Evolutionary conservation across 2,329 filamentous ascomycete genomes (phyloP).

Genomic region (Xylariaceae sp.): DNA sequence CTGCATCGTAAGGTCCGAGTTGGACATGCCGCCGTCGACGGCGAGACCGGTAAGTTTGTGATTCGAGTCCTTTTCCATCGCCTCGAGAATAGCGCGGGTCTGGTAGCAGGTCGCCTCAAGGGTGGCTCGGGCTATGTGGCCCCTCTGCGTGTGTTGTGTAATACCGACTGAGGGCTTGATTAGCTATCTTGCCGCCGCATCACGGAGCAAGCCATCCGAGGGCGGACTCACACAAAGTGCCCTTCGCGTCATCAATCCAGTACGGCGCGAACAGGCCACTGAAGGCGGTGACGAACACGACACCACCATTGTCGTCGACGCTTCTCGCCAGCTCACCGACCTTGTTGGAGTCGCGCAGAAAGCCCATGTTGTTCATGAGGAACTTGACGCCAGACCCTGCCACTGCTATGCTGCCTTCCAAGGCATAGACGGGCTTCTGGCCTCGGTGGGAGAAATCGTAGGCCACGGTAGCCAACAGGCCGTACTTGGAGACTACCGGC

Average conservation of each 20-base stretch:
- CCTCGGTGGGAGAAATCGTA: constrained; percentile 63
- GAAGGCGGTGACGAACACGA: constrained; percentile 84
- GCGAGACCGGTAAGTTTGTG: constrained; percentile 67
- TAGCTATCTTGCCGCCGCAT: not conserved
- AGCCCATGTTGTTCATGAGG: constrained; percentile 55
- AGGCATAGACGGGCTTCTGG: constrained; percentile 61
- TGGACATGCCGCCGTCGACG: constrained; percentile 85
- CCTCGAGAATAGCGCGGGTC: constrained; percentile 83
- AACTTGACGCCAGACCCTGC: constrained; percentile 77
- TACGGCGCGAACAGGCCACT: constrained; percentile 87
- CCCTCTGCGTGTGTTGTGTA: constrained; percentile 75
- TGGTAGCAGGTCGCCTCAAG: constrained; percentile 90
- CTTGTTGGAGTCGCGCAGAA: constrained; percentile 43
- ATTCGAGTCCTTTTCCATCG: constrained; percentile 81
- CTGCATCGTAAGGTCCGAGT: constrained; percentile 85
- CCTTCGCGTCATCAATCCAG: constrained; percentile 89
- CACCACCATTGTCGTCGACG: constrained; percentile 68
- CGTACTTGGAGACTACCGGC: constrained; percentile 77
- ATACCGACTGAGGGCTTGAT: constrained; percentile 55
- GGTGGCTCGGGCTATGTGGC: constrained; percentile 82
- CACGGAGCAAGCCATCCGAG: no score
- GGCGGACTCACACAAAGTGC: constrained; percentile 61
- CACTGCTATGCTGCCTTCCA: constrained; percentile 79
- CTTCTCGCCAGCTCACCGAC: constrained; percentile 44
- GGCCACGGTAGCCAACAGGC: constrained; percentile 77